Evolutionary conservation across 768 basidiomycete species (phyloP).

Genomic region (Pleurotus sapidus): DNA sequence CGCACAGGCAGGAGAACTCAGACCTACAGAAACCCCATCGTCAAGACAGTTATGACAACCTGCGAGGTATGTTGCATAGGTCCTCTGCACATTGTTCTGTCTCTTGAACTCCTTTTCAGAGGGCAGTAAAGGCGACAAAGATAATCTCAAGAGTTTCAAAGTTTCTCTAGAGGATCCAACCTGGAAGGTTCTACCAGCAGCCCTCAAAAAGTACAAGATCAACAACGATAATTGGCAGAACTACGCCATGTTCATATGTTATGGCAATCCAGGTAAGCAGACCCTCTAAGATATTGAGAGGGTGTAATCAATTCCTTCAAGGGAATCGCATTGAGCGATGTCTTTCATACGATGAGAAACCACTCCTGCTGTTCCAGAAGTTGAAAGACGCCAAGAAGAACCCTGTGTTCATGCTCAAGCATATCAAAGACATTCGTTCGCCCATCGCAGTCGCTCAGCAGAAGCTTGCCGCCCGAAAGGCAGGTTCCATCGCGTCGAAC

Average conservation of each 20-base stretch:
- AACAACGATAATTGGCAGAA: conserved; percentile 99
- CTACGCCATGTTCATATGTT: conserved; percentile 99
- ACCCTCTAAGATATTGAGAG: neutral
- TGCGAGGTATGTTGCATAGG: neutral
- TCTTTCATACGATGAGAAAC: conserved; percentile 97
- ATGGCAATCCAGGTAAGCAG: conserved; percentile 80
- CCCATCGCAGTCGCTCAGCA: conserved; percentile 96
- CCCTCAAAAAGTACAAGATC: conserved; percentile 98
- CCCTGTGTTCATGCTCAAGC: conserved; percentile 98
- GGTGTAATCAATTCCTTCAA: conserved; percentile 19
- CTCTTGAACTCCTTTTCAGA: neutral
- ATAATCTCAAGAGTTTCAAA: conserved; percentile 90
- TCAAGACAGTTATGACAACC: conserved; percentile 4
- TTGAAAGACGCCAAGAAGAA: conserved; percentile 97
- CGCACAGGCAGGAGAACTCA: conserved; percentile 61
- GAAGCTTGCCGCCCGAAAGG: conserved; percentile 89
- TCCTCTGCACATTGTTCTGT: too few relatives aligned
- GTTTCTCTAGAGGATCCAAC: conserved; percentile 98
- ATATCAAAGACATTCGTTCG: conserved; percentile 95
- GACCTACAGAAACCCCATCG: conserved; percentile 21
- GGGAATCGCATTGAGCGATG: conserved; percentile 88
- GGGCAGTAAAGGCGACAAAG: neutral
- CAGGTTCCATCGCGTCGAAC: conserved; percentile 51
- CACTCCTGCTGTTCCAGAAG: conserved; percentile 93
- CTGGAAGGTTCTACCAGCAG: conserved; percentile 97